Percentiles rank a stretch among this genome's conserved stretches.
These are phyloP conservation scores for Russula olivacea DNA, from an alignment of 768 basidiomycete species.

Conservation along the genomic window DNA sequence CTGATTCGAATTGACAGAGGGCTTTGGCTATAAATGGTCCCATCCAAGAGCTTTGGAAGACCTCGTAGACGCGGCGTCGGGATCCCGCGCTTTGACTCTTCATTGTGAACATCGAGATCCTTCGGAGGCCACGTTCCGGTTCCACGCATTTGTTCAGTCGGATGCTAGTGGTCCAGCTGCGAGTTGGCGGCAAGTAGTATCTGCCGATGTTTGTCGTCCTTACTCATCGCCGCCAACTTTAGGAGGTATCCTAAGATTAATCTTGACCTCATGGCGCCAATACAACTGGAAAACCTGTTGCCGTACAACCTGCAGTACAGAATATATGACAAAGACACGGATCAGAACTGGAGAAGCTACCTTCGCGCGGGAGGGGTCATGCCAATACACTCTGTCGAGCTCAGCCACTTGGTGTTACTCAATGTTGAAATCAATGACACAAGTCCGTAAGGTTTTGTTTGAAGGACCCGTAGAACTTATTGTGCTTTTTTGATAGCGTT, in stretches of 20 bases:
- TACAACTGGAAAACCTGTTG: constrained; percentile 92
- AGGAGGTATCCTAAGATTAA: constrained; percentile 84
- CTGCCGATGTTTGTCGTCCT: background rate
- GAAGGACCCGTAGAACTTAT: background rate
- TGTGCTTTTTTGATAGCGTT: constrained; percentile 48
- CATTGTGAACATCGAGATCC: constrained; percentile 79
- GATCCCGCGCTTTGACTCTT: constrained; percentile 50
- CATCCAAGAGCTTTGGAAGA: constrained; percentile 86
- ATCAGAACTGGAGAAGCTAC: constrained; percentile 93
- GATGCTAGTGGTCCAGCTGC: constrained; percentile 46
- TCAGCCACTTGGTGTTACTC: constrained; percentile 81
- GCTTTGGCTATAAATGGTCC: constrained; percentile 96
- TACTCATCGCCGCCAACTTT: constrained; percentile 9
- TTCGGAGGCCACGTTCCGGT: constrained; percentile 84
- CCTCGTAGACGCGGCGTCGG: constrained; percentile 53
- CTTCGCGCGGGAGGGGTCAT: constrained; percentile 88
- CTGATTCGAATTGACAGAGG: constrained; percentile 49
- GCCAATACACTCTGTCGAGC: constrained; percentile 93
- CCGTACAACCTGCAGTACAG: constrained; percentile 93
- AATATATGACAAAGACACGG: constrained; percentile 93
- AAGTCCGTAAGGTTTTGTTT: constrained; percentile 42
- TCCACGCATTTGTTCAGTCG: constrained; percentile 86
- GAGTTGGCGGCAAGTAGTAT: constrained; percentile 16
- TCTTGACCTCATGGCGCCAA: constrained; percentile 82
- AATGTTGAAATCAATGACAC: constrained; percentile 91